Percentiles rank a stretch among this genome's conserved stretches.
Conservation (phyloP, 768 basidiomycete genomes). For the Kockovaella imperatae region DNA sequence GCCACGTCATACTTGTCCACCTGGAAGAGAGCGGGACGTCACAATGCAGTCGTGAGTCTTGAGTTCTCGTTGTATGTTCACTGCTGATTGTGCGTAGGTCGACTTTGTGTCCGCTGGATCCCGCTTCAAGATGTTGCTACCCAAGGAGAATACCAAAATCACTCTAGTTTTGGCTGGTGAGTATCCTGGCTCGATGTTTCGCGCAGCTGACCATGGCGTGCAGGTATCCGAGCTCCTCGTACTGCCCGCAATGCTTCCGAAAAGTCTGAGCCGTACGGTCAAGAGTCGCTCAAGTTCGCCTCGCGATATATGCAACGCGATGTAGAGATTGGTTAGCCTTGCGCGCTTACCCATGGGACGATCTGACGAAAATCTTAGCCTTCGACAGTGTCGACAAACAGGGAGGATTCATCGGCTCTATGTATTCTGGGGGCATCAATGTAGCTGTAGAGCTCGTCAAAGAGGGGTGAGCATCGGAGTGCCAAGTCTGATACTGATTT, state of each 20-base stretch:
- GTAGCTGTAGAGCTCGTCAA: constrained; percentile 71
- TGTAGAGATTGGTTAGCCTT: constrained; percentile 62
- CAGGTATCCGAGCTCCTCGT: constrained; percentile 84
- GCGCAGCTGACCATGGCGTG: background rate
- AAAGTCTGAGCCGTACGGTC: constrained; percentile 80
- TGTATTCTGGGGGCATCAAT: constrained; percentile 80
- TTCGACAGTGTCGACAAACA: constrained; percentile 85
- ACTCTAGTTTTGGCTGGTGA: constrained; percentile 83
- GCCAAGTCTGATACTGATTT: background rate
- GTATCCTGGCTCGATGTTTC: constrained; percentile 5
- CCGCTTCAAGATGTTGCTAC: constrained; percentile 86
- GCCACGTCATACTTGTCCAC: constrained; percentile 80
- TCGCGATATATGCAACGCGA: constrained; percentile 87
- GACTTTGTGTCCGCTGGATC: constrained; percentile 92
- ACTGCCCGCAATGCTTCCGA: constrained; percentile 69
- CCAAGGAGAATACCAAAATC: constrained; percentile 85
- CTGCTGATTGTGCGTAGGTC: constrained; percentile 47
- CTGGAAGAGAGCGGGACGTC: constrained; percentile 80
- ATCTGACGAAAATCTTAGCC: constrained; percentile 38
- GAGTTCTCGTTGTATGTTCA: background rate
- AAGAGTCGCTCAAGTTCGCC: constrained; percentile 72
- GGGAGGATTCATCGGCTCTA: constrained; percentile 85
- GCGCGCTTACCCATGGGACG: background rate
- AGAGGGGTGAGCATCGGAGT: constrained; percentile 55
- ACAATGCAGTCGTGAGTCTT: constrained; percentile 57